Evolutionary conservation across 208 protist species (phyloP), one percentile per base, ranked within the genome.

Genomic region (Trypanosoma cruzi): DNA sequence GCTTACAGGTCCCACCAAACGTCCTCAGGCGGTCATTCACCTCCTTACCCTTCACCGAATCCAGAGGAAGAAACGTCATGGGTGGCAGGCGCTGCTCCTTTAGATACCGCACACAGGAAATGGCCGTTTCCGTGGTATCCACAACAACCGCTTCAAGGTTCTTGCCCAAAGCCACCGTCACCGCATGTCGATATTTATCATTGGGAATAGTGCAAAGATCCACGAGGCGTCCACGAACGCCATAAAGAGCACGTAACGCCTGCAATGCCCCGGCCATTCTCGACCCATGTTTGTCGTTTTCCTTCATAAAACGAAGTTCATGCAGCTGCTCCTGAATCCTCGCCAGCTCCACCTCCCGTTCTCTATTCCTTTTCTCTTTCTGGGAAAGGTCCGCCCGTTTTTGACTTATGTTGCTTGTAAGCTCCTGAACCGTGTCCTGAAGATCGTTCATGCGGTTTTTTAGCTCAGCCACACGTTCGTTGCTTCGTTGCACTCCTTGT

Each of bases 131-230:
- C 24, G 95, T 89, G 13, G 81, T 97, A 54, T 99, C 98, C 8
- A 99, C 97, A 16, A 99, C 92, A 61, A 99, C 85, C 0, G 98
- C 94, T 54, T 99, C 96, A 44, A 99, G 87, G 49, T 98, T 91
- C 46, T 93, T 97, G 32, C 99, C 99, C 60, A 99, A 82, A 1
- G 97, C 96, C 24, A 99, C 92, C 11, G 97, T 96, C 2, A 99
- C 80, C 3, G 98, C 98, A 53, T 93, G 81, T 42, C 91, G 73
- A 81, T 99, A 98, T 50, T 90, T 88, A 6, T 91, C 80, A 53
- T 98, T 85, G 24, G 83, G 88, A 22, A 98, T 86, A 36, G 79
- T 94, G 81, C 94, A 98, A 11, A 99, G 77, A 75, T 99, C 98
- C 28, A 95, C 76, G 29, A 99, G 40, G 26, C 87, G 88, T 0